Percentiles rank a stretch among this genome's conserved stretches.
Conservation (phyloP, 441 rosid genomes). For the Cnidoscolus chayamansa region DNA sequence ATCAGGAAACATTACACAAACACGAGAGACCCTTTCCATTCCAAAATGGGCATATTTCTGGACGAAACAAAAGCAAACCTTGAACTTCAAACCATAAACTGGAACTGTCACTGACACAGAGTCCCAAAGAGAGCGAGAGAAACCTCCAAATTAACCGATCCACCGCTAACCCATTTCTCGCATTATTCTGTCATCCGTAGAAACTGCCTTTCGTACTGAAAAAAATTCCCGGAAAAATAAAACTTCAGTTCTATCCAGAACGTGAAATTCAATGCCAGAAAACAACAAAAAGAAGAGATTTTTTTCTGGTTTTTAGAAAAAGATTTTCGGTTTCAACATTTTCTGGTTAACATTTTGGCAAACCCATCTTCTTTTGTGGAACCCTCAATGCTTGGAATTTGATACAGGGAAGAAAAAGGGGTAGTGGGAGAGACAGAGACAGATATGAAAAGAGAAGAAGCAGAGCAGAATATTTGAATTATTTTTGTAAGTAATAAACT, state of each 20-base stretch:
- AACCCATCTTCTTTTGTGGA: constrained; percentile 25
- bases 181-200: constrained; percentile 8
- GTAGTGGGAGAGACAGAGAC: neutral
- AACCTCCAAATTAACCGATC: constrained; percentile 17
- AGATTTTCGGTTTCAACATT: constrained; percentile 9
- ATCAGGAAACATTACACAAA: neutral
- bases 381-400: constrained; percentile 8
- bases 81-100: neutral
- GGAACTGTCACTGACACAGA: neutral
- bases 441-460: neutral
- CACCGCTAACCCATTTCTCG: constrained; percentile 26
- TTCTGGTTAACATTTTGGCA: neutral
- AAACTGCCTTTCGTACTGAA: neutral
- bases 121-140: neutral
- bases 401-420: constrained; percentile 9
- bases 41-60: neutral
- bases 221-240: constrained; percentile 2
- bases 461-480: neutral
- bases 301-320: neutral
- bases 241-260: neutral
- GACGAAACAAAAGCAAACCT: neutral
- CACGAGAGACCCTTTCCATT: neutral
- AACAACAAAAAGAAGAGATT: neutral
- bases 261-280: constrained; percentile 2
- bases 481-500: no score